Conservation (phyloP, 176 grass and related monocot species). For the Avena atlantica region DNA sequence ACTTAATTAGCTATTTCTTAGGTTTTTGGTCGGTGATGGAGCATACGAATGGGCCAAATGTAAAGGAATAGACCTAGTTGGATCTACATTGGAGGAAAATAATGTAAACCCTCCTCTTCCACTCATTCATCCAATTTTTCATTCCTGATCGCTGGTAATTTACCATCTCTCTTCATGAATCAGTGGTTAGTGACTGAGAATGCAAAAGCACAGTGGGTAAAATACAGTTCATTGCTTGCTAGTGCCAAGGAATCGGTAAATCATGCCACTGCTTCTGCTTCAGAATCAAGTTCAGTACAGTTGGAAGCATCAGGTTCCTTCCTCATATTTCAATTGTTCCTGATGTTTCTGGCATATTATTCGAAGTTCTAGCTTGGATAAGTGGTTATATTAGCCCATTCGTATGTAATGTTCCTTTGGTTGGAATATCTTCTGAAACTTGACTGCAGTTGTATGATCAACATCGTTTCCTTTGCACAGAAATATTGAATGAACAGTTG, state of each 20-base stretch:
- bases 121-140: conserved; percentile 4
- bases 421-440: conserved; percentile 28
- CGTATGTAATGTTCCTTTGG: not conserved
- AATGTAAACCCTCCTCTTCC: conserved; percentile 50
- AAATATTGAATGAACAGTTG: not conserved
- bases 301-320: conserved; percentile 50
- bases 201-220: conserved; percentile 78
- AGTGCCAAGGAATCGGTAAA: conserved; percentile 49
- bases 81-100: conserved; percentile 52
- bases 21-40: conserved; percentile 94
- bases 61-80: conserved; percentile 66
- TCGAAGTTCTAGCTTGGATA: conserved; percentile 13
- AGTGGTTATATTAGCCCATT: conserved; percentile 28
- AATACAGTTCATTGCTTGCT: conserved; percentile 77
- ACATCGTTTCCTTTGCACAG: conserved; percentile 7
- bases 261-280: conserved; percentile 31
- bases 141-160: conserved; percentile 21
- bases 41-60: conserved; percentile 78
- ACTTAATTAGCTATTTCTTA: conserved; percentile 43
- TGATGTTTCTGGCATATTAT: not conserved
- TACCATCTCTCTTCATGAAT: conserved; percentile 12
- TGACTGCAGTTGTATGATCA: conserved; percentile 12
- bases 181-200: conserved; percentile 96
- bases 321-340: conserved; percentile 34
- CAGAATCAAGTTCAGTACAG: conserved; percentile 46